phyloP scores from a whole-genome alignment of 1,139 yeast species.

The Magnusiomyces sp. region DNA sequence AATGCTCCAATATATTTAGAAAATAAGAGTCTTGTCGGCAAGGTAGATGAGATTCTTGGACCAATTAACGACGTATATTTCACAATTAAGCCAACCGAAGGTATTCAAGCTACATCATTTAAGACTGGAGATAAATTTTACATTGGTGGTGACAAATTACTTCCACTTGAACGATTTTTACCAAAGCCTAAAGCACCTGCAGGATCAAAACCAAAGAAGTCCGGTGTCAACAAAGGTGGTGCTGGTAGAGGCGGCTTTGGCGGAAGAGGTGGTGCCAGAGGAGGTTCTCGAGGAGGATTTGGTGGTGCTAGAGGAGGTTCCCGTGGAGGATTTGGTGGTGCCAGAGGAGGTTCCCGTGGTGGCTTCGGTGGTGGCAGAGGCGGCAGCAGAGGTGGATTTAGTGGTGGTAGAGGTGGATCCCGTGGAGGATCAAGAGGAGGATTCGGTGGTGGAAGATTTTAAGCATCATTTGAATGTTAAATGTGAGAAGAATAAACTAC shows the following conservation, averaged over 20 bases:
- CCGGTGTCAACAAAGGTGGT: slow-evolving; percentile 40
- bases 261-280: slow-evolving; percentile 37
- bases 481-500: too few relatives aligned
- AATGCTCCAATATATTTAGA: slow-evolving; percentile 97
- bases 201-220: slow-evolving; percentile 66
- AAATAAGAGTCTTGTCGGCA: slow-evolving; percentile 87
- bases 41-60: slow-evolving; percentile 96
- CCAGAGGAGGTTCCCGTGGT: slow-evolving; percentile 35
- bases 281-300: slow-evolving; percentile 36
- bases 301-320: slow-evolving; percentile 39
- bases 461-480: too few relatives aligned
- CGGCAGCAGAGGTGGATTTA: slow-evolving; percentile 21
- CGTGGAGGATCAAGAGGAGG: slow-evolving; percentile 17
- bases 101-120: slow-evolving; percentile 89
- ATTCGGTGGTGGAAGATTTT: slow-evolving; percentile 21
- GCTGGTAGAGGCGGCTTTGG: slow-evolving; percentile 38
- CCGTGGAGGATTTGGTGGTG: slow-evolving; percentile 43
- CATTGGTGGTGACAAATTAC: slow-evolving; percentile 89
- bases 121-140: slow-evolving; percentile 92
- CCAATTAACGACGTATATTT: slow-evolving; percentile 95
- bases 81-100: slow-evolving; percentile 93
- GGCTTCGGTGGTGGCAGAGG: slow-evolving; percentile 36
- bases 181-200: slow-evolving; percentile 76
- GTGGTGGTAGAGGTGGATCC: slow-evolving; percentile 6
- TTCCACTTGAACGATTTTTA: slow-evolving; percentile 91